Percentiles rank a stretch among this genome's conserved stretches.
These are phyloP conservation scores for Colletotrichum paranaense DNA, from an alignment of 2,329 filamentous ascomycete genomes.

Conservation along the genomic window DNA sequence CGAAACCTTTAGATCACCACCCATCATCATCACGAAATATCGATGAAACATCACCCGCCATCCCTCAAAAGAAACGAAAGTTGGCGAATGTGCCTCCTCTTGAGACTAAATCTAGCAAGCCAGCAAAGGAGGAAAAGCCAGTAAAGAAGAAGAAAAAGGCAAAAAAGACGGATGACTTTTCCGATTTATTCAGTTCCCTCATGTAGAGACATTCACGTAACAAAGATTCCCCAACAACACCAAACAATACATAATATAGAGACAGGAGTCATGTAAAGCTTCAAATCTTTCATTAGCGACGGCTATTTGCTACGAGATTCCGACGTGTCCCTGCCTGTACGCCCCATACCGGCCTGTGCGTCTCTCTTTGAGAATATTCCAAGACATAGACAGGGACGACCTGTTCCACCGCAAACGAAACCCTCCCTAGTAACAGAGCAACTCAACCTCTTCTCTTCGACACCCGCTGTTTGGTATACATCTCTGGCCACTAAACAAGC, in stretches of 20 bases:
- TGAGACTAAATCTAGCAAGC: background rate
- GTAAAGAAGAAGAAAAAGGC: slow-evolving; percentile 51
- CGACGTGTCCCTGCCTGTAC: slow-evolving; percentile 31
- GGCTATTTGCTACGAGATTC: slow-evolving; percentile 33
- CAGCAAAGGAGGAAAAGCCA: slow-evolving; percentile 44
- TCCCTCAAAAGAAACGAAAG: slow-evolving; percentile 20
- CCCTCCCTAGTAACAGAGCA: slow-evolving; percentile 11
- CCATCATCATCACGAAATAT: background rate
- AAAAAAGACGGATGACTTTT: slow-evolving; percentile 73
- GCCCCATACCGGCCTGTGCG: slow-evolving; percentile 29
- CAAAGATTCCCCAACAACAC: background rate
- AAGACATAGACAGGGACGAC: slow-evolving; percentile 17
- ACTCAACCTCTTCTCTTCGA: background rate
- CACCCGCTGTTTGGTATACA: slow-evolving; percentile 24
- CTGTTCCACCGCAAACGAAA: slow-evolving; percentile 1
- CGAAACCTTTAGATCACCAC: background rate
- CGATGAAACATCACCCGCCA: background rate
- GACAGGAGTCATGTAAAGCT: background rate
- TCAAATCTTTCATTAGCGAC: slow-evolving; percentile 34
- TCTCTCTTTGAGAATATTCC: slow-evolving; percentile 26
- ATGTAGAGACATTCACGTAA: slow-evolving; percentile 46
- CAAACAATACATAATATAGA: background rate
- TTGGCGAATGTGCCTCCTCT: background rate
- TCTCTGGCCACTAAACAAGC: background rate
- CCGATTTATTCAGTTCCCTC: slow-evolving; percentile 76